These are phyloP conservation scores for Ceratocystis eucalypticola DNA, from an alignment of 2,329 filamentous ascomycete species.

Conservation along the genomic window DNA sequence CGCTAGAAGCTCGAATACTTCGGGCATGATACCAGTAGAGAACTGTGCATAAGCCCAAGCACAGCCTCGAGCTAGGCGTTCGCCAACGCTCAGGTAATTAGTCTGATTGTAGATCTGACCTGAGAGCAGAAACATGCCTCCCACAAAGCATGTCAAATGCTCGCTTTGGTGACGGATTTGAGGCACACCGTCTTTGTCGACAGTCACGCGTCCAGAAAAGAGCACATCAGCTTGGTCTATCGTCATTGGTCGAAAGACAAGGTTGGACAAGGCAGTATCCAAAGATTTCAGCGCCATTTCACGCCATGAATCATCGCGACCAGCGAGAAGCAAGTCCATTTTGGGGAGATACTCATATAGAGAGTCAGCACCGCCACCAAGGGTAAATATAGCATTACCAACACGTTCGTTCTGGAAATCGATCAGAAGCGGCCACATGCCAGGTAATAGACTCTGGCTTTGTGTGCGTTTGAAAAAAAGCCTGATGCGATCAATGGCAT, in stretches of 20 bases:
- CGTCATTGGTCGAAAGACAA: slow-evolving; percentile 58
- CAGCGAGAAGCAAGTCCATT: slow-evolving; percentile 52
- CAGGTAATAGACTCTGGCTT: slow-evolving; percentile 54
- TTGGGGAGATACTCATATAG: slow-evolving; percentile 49
- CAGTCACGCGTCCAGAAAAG: slow-evolving; percentile 35
- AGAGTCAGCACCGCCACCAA: slow-evolving; percentile 43
- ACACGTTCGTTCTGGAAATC: slow-evolving; percentile 30
- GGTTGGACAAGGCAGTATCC: slow-evolving; percentile 43
- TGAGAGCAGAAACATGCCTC: slow-evolving; percentile 52
- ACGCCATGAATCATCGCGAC: slow-evolving; percentile 46
- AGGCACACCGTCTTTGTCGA: not conserved
- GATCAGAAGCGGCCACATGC: slow-evolving; percentile 58
- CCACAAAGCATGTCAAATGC: slow-evolving; percentile 52
- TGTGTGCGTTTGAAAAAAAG: slow-evolving; percentile 56
- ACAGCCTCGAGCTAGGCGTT: slow-evolving; percentile 48
- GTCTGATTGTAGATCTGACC: slow-evolving; percentile 39
- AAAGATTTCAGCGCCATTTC: slow-evolving; percentile 50
- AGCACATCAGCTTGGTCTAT: slow-evolving; percentile 49
- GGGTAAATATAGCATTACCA: slow-evolving; percentile 33
- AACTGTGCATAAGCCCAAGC: slow-evolving; percentile 47
- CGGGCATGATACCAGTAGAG: slow-evolving; percentile 47
- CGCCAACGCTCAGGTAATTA: slow-evolving; percentile 44
- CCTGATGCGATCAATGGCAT: slow-evolving; percentile 61
- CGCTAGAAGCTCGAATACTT: slow-evolving; percentile 36
- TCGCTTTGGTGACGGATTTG: slow-evolving; percentile 22